Evolutionary conservation across 2,329 filamentous ascomycete species (phyloP).

Genomic region (Aspergillus alliaceus): DNA sequence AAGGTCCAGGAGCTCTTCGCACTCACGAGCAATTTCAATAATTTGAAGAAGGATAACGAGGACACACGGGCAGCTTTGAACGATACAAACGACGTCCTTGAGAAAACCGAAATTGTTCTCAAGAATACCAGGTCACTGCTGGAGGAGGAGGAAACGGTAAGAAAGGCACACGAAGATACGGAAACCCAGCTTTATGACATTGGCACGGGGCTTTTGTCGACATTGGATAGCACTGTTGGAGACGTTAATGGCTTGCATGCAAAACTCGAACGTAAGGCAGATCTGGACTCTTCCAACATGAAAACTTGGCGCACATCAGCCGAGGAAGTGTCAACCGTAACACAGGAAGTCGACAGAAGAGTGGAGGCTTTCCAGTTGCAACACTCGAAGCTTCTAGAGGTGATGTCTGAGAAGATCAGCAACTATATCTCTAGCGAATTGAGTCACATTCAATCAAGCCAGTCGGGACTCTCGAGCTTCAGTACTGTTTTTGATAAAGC

Average conservation of each 20-base stretch:
- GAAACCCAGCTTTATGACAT: conserved; percentile 74
- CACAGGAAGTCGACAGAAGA: conserved; percentile 71
- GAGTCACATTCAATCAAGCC: conserved; percentile 67
- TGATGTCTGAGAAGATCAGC: conserved; percentile 71
- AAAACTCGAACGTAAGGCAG: conserved; percentile 82
- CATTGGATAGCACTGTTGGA: conserved; percentile 72
- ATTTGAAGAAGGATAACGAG: conserved; percentile 87
- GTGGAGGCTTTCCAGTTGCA: conserved; percentile 70
- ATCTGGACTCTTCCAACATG: conserved; percentile 77
- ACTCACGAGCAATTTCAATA: conserved; percentile 82
- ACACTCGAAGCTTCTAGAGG: conserved; percentile 69
- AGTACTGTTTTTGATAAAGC: conserved; percentile 67
- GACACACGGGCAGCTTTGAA: conserved; percentile 69
- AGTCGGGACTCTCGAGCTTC: conserved; percentile 69
- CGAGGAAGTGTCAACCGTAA: conserved; percentile 72
- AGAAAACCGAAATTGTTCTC: conserved; percentile 84
- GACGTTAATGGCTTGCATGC: conserved; percentile 81
- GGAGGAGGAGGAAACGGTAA: conserved; percentile 74
- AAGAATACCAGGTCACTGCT: conserved; percentile 73
- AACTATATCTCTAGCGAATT: conserved; percentile 75
- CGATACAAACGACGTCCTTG: conserved; percentile 75
- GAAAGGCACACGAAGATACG: conserved; percentile 82
- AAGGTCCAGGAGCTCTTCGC: conserved; percentile 91
- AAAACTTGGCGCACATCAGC: conserved; percentile 77
- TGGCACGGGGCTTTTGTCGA: conserved; percentile 74